phyloP scores from a whole-genome alignment of 305 asterid genomes.

The Solanum hybrid region DNA sequence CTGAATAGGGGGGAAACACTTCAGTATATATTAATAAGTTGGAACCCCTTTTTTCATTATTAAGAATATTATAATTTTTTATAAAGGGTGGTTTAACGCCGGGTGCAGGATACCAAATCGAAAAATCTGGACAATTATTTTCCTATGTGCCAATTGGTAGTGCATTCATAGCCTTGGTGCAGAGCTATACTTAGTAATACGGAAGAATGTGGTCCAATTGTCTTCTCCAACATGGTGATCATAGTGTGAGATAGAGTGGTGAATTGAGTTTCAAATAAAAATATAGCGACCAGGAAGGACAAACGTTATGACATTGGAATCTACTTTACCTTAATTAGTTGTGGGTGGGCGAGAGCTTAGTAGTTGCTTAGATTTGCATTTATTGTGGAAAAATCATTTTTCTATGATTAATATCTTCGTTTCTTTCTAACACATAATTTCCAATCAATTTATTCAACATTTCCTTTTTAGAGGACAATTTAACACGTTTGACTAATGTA shows the following conservation, averaged over 20 bases:
- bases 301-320: neutral
- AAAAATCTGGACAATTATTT: neutral
- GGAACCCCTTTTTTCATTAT: neutral
- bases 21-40: neutral
- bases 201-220: neutral
- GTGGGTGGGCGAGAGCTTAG: neutral
- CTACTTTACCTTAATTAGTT: neutral
- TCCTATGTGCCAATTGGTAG: neutral
- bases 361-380: neutral
- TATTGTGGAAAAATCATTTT: neutral
- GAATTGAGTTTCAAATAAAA: neutral
- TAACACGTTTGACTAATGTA: neutral
- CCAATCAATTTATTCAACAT: neutral
- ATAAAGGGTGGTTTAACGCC: neutral
- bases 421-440: neutral
- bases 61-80: neutral
- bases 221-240: neutral
- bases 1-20: neutral
- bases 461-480: neutral
- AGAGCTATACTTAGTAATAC: neutral
- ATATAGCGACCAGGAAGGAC: neutral
- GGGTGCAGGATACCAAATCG: rapidly evolving
- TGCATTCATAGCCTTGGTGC: neutral
- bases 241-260: neutral
- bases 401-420: neutral